Base-by-base conservation (phyloP, 2,329 filamentous ascomycete species). In the Diaporthe helianthi region DNA sequence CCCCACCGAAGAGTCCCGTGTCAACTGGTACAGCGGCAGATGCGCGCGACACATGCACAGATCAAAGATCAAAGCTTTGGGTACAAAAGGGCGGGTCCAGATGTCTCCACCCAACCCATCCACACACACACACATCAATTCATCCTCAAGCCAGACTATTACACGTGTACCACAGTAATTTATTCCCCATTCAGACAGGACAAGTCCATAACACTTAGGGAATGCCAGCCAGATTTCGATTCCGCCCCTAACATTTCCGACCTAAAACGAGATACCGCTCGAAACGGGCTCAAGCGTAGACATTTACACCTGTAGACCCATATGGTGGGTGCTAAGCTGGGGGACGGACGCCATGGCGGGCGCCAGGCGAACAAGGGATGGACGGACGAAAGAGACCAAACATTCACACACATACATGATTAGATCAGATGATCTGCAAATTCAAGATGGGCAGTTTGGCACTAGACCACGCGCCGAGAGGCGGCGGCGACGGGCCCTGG, bases 221-320 rank as follows among this genome's bases (percentile, higher is more conserved):
- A 4, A 13, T 4, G 38, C 38, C 38, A n/a, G n/a, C n/a, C 38
- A 19, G 38, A 41, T 41, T 3, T 19, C 5, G 5, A 38, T 13
- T 10, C 1, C 10, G n/a, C 4, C 10, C 19, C 46, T 22, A 51
- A 26, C 15, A 15, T 7, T 12, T 26, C 26, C 41, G 41, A 47
- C 24, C 41, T 47, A 61, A 31, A 61, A 61, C 26, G 7, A 47
- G 33, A 61, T 44, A 47, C 41, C 41, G 29, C 58, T 8, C 58
- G 22, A 47, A 47, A 46, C 26, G 58, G n/a, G 58, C 29, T 33
- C 41, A 61, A 61, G 58, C 58, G 58, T 41, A 47, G n/a, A n/a
- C n/a, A n/a, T n/a, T n/a, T n/a, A n/a, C n/a, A n/a, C n/a, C n/a
- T n/a, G n/a, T n/a, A n/a, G 4, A 44, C 58, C 55, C 33, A 33